Conservation (phyloP, 2,329 filamentous ascomycete species). For the Cryphonectria japonica region DNA sequence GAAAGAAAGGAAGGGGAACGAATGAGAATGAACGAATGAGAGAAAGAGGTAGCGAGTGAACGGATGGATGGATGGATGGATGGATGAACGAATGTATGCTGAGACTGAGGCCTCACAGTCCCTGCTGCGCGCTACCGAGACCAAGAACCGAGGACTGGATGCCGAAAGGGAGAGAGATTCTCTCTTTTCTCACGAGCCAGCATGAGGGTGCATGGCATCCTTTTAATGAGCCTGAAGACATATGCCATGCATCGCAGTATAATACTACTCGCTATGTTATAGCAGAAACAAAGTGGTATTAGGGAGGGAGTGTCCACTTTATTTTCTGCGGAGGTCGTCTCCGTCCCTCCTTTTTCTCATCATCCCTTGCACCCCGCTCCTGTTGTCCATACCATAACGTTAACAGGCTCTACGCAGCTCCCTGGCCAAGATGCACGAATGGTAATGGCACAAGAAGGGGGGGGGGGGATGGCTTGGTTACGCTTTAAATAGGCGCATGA, state of each 20-base stretch:
- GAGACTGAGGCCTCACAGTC: slow-evolving; percentile 8
- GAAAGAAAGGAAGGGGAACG: background rate
- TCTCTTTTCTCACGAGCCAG: background rate
- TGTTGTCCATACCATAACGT: background rate
- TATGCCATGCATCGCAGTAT: slow-evolving; percentile 9
- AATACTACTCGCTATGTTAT: background rate
- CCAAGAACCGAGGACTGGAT: background rate
- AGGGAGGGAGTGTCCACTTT: slow-evolving; percentile 15
- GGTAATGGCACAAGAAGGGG: background rate
- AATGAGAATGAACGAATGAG: slow-evolving; percentile 9
- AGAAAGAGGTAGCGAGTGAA: background rate
- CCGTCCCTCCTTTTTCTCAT: background rate
- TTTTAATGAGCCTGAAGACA: background rate
- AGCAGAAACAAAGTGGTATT: slow-evolving; percentile 17
- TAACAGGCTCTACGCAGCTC: background rate
- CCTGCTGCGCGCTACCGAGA: slow-evolving; percentile 3
- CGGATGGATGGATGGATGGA: slow-evolving; percentile 2
- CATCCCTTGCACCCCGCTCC: slow-evolving; percentile 2
- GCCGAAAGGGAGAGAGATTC: background rate
- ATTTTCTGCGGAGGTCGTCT: background rate
- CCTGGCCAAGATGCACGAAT: background rate
- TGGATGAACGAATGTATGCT: background rate
- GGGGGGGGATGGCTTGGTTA: background rate
- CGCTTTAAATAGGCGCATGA: slow-evolving; percentile 11
- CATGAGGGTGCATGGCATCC: background rate